Base-by-base conservation (phyloP, 495 filamentous ascomycete genomes). In the Penicillium diatomitis region DNA sequence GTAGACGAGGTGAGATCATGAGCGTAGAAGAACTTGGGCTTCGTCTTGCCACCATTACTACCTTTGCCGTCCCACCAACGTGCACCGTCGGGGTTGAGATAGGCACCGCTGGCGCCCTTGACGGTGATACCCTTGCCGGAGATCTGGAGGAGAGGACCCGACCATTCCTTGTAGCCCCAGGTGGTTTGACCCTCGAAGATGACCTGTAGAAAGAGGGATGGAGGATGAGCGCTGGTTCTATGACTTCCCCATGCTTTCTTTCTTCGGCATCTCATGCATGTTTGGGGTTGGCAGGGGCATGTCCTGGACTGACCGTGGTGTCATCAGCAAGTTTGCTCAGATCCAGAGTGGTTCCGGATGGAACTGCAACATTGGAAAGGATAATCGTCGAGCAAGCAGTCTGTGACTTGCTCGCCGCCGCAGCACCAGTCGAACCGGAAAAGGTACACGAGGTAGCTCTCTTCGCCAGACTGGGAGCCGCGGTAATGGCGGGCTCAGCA, bases 21-120 rank as follows among this genome's bases (percentile, higher is more conserved):
- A 28, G 73, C 75, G 47, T 72, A 71, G 63, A 80, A 77, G 61
- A 80, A 79, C 63, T 78, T 77, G 30, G 76, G 75, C 68, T 79
- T 80, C 10, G 62, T 76, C 65, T 75, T 76, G 47, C 76, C 77
- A 35, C 77, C 75, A 56, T 78, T 77, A 39, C 57, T 66, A 28
- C 76, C 76, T 57, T 76, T 50, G 44, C 64, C 55, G 53, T 80
- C 77, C 77, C 76, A 80, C 67, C 72, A 79, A 38, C 63, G 62
- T 6, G 67, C 58, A 4, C 42, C 76, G 39, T 69, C 62, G n/a
- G 67, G 63, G 53, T 79, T 62, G 28, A 79, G 54, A 9, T 66
- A 49, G 3, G 64, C 60, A n/a, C 69, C 73, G 29, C 55, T 56
- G n/a, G 66, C 67, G 31, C 69, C 71, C 33, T 61, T 57, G 37